Evolutionary conservation across 305 asterid genomes (phyloP).

Genomic region (Fraxinus nigra): DNA sequence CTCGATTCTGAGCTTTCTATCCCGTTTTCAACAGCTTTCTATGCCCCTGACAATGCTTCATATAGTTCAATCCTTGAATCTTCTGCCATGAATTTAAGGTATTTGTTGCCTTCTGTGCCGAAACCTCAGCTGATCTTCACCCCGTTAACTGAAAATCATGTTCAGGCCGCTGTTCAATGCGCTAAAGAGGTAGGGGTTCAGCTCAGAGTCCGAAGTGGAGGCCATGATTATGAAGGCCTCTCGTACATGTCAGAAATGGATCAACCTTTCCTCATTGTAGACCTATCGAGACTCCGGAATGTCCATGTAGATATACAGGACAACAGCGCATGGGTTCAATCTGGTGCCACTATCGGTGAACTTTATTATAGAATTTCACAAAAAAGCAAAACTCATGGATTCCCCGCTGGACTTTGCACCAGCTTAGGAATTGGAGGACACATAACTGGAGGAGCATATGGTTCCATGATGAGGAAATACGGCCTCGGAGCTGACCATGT

Average conservation of each 20-base stretch:
- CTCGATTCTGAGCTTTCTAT: slow-evolving; percentile 59
- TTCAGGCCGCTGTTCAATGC: slow-evolving; percentile 59
- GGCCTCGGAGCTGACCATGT: slow-evolving; percentile 78
- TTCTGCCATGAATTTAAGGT: slow-evolving; percentile 65
- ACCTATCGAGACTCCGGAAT: slow-evolving; percentile 52
- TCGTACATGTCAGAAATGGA: slow-evolving; percentile 51
- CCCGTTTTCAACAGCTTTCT: slow-evolving; percentile 63
- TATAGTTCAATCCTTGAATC: slow-evolving; percentile 51
- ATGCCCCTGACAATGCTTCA: slow-evolving; percentile 54
- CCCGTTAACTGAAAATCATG: slow-evolving; percentile 60
- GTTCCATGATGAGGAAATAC: slow-evolving; percentile 61
- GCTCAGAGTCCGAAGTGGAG: slow-evolving; percentile 69
- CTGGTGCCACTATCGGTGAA: slow-evolving; percentile 52
- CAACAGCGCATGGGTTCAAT: slow-evolving; percentile 30
- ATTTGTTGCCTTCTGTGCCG: slow-evolving; percentile 42
- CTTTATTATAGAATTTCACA: slow-evolving; percentile 58
- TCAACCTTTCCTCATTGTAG: slow-evolving; percentile 49
- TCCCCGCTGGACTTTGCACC: slow-evolving; percentile 72
- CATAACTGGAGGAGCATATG: slow-evolving; percentile 77
- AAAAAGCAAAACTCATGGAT: slow-evolving; percentile 57
- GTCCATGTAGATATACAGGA: slow-evolving; percentile 28
- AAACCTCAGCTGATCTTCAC: slow-evolving; percentile 75
- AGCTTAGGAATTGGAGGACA: slow-evolving; percentile 81
- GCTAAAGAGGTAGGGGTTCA: slow-evolving; percentile 43
- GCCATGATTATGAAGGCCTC: slow-evolving; percentile 76